Evolutionary conservation across 1,284 basidiomycete species (phyloP).

Genomic region (Pyrrhoderma lamaoense): DNA sequence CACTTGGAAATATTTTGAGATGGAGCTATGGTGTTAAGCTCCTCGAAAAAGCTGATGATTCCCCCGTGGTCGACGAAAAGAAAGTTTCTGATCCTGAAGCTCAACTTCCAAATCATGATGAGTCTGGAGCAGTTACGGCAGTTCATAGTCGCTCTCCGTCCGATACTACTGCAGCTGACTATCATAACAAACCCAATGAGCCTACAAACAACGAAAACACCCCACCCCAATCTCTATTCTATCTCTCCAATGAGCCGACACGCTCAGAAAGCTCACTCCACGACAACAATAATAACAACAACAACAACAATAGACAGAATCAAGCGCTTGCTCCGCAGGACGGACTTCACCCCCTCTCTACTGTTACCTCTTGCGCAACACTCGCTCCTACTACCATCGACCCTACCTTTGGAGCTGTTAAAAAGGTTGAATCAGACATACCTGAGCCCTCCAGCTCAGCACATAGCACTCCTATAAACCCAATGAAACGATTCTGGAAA

Average conservation of each 20-base stretch:
- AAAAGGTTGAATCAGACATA: neutral
- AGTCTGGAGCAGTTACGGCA: neutral
- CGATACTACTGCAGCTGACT: neutral
- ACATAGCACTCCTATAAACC: constrained; percentile 27
- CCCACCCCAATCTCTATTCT: constrained; percentile 1
- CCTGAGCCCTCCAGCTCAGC: constrained; percentile 28
- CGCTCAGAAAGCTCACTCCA: constrained; percentile 1
- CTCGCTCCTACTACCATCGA: neutral
- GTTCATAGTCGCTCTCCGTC: constrained; percentile 7
- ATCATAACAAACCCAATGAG: neutral
- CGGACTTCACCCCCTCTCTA: neutral
- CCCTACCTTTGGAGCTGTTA: neutral
- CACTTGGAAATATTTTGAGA: constrained; percentile 84
- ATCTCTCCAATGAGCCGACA: constrained; percentile 3
- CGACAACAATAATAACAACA: no score
- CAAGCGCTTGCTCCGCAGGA: no score
- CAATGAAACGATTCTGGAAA: constrained; percentile 29
- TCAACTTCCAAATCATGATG: neutral
- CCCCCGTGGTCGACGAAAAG: constrained; percentile 8
- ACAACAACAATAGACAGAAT: no score
- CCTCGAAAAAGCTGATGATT: constrained; percentile 59
- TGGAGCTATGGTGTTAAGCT: constrained; percentile 55
- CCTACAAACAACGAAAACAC: neutral
- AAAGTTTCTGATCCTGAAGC: constrained; percentile 1
- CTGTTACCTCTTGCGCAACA: constrained; percentile 4